Evolutionary conservation across 23 red algal species (phyloP), one percentile per base, ranked within the genome.

Genomic region (Gracilariopsis chorda): DNA sequence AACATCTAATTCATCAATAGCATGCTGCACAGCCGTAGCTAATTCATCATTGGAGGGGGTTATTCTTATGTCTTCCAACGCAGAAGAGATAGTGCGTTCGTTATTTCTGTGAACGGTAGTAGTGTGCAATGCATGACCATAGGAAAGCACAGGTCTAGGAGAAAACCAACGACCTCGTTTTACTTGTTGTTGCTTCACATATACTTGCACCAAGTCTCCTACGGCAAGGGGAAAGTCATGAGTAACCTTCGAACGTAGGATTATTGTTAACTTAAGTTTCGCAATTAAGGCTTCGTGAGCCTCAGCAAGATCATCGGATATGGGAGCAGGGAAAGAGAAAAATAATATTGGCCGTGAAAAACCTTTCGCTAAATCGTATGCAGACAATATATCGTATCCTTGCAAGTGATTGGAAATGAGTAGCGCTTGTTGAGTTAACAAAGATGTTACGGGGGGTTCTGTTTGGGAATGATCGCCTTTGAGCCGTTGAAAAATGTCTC

Each of bases 131-230:
- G 24, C 28, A 33, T 17, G 63, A 27, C 48, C 63, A 48, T 37
- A 76, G 9, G 41, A 75, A 9, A 88, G 43, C 37, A 70, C 35
- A 27, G 24, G 82, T 41, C 71, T 87, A 21, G 59, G 16, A 27
- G 64, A 6, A 70, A 45, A 58, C 83, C 65, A 88, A 1, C 21
- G 13, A 12, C 65, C 83, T 3, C 68, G 2, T 43, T 88, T 88
- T 40, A 74, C 21, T 19, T 84, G 55, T 64, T 69, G 80, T 25
- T 82, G 49, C 6, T 82, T 5, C 48, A 82, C 28, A 34, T 27
- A 82, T 16, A 82, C 29, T 32, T 82, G 49, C 12, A 82, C 78
- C 40, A 82, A 30, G 27, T 82, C 51, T 61, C 78, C 78, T 19
- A 41, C 49, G 7, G 9, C 9, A 4, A 63, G 2, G 4, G 17